Conservation (phyloP, 148 eudicot species). For the Simmondsia chinensis region DNA sequence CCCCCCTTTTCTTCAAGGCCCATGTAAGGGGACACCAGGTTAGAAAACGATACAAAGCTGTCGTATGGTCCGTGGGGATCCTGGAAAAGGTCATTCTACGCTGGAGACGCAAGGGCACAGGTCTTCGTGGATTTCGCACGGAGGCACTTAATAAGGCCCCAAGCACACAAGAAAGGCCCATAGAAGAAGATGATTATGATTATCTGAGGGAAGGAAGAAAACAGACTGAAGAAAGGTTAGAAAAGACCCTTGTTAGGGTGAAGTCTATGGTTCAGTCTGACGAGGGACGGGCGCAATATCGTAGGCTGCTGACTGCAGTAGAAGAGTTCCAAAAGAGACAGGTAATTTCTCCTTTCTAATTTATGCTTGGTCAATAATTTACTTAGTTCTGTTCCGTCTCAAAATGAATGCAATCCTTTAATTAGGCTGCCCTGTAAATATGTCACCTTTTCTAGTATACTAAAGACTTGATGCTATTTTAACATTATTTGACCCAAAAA, state of each 20-base stretch:
- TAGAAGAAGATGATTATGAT: slow-evolving; percentile 53
- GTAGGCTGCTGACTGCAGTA: slow-evolving; percentile 45
- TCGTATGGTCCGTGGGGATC: slow-evolving; percentile 63
- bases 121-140: slow-evolving; percentile 60
- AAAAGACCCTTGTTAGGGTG: slow-evolving; percentile 55
- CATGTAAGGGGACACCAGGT: slow-evolving; percentile 76
- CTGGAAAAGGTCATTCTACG: slow-evolving; percentile 67
- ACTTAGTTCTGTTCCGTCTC: neutral
- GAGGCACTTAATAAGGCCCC: slow-evolving; percentile 22
- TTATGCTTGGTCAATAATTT: neutral
- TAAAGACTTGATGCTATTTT: too few relatives aligned
- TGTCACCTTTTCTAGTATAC: too few relatives aligned
- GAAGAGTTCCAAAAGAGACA: slow-evolving; percentile 38
- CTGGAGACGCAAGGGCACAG: slow-evolving; percentile 60
- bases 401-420: neutral
- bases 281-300: slow-evolving; percentile 51
- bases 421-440: too few relatives aligned
- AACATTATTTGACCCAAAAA: too few relatives aligned
- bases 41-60: slow-evolving; percentile 52
- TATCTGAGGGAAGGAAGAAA: slow-evolving; percentile 47
- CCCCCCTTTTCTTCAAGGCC: slow-evolving; percentile 27
- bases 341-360: slow-evolving; percentile 26
- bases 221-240: slow-evolving; percentile 41
- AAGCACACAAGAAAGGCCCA: slow-evolving; percentile 10
- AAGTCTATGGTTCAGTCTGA: slow-evolving; percentile 61